These are phyloP conservation scores for Syncephalastrum sp. DNA, from an alignment of 371 early-diverging fungal genomes.

Conservation along the genomic window DNA sequence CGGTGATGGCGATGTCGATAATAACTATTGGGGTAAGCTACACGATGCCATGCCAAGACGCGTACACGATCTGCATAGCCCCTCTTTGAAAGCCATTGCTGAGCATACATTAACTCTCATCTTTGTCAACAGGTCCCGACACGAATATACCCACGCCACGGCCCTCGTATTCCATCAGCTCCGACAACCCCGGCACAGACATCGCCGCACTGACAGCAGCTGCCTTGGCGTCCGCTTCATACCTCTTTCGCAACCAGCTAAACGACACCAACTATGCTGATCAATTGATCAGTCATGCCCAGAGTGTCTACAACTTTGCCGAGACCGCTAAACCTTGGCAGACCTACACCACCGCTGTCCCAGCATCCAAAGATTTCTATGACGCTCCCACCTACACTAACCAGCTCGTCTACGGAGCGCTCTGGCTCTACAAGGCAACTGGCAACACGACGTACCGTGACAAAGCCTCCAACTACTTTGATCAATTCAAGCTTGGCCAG, in stretches of 20 bases:
- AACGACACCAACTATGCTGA: constrained; percentile 54
- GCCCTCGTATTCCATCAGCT: constrained; percentile 36
- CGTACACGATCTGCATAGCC: background rate
- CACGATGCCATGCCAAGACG: background rate
- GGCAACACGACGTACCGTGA: constrained; percentile 41
- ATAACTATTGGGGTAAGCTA: constrained; percentile 31
- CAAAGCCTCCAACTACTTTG: constrained; percentile 52
- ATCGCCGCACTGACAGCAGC: constrained; percentile 46
- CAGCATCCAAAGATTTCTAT: constrained; percentile 45
- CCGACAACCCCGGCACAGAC: constrained; percentile 47
- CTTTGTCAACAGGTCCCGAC: constrained; percentile 17
- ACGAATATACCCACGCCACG: constrained; percentile 37
- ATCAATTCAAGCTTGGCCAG: constrained; percentile 24
- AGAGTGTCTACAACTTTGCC: constrained; percentile 46
- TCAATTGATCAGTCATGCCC: constrained; percentile 25
- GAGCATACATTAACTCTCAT: background rate
- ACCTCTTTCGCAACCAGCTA: constrained; percentile 43
- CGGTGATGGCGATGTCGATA: constrained; percentile 26
- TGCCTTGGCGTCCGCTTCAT: constrained; percentile 51
- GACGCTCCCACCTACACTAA: constrained; percentile 44
- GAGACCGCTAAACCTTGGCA: constrained; percentile 54
- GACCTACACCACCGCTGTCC: constrained; percentile 50
- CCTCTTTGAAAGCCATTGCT: background rate
- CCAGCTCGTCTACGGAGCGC: constrained; percentile 59
- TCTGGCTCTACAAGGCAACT: constrained; percentile 64